phyloP scores from a whole-genome alignment of 78 protist genomes.

The Mastigamoeba balamuthi region DNA sequence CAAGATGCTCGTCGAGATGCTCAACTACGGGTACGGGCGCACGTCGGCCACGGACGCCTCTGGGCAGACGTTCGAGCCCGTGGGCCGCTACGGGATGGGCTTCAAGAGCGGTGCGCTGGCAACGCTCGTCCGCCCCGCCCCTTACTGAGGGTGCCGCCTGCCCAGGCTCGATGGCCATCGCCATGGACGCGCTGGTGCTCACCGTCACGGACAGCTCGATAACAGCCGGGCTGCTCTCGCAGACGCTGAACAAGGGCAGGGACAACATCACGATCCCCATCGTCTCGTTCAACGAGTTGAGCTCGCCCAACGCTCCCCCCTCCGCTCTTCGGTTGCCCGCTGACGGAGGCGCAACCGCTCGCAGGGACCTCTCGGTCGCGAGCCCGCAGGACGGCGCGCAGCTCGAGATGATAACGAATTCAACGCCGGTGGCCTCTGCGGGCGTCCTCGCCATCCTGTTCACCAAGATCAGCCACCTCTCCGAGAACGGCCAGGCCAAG shows the following conservation, averaged over 20 bases:
- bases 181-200: not conserved
- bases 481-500: no score
- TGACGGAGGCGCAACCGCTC: no score
- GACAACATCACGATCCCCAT: not conserved
- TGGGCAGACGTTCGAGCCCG: no score
- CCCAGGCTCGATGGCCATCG: not conserved
- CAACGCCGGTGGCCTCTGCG: no score
- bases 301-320: no score
- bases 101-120: not conserved
- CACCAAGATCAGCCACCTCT: no score
- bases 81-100: not conserved
- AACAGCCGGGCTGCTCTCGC: not conserved
- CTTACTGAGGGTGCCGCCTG: not conserved
- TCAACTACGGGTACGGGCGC: not conserved
- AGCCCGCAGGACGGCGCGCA: no score
- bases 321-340: no score
- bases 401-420: no score
- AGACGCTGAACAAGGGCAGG: not conserved
- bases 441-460: no score
- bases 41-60: no score
- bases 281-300: not conserved
- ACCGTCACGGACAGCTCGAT: not conserved
- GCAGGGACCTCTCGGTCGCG: no score
- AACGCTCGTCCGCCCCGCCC: not conserved
- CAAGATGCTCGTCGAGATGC: not conserved